phyloP scores from a whole-genome alignment of 1,284 basidiomycete genomes.

The Naganishia liquefaciens region DNA sequence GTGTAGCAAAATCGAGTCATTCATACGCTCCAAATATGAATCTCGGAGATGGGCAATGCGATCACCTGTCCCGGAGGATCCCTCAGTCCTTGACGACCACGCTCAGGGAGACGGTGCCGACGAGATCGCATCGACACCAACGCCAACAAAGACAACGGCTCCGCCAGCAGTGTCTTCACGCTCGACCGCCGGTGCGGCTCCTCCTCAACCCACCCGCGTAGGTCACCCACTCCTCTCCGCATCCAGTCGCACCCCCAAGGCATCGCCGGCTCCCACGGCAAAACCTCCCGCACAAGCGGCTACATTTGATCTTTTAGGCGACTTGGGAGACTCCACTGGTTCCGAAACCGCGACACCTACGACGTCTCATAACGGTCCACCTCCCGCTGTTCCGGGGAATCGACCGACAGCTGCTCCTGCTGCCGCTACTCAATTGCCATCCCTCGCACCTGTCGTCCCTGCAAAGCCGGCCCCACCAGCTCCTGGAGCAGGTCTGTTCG shows the following conservation, averaged over 20 bases:
- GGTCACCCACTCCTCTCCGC: constrained; percentile 4
- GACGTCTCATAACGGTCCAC: constrained; percentile 17
- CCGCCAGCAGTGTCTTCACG: constrained; percentile 21
- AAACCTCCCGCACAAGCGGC: constrained; percentile 1
- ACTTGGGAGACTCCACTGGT: constrained; percentile 7
- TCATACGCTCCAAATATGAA: constrained; percentile 97
- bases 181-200: constrained; percentile 12
- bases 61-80: constrained; percentile 78
- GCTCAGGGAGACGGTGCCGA: background rate
- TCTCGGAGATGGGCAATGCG: constrained; percentile 88
- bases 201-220: constrained; percentile 6
- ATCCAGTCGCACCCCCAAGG: background rate
- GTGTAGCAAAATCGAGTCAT: constrained; percentile 92
- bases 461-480: constrained; percentile 27
- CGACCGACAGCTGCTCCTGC: constrained; percentile 31
- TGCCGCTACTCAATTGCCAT: constrained; percentile 29
- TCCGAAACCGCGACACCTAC: constrained; percentile 12
- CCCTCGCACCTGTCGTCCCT: constrained; percentile 34
- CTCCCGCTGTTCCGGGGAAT: constrained; percentile 19
- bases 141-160: constrained; percentile 37
- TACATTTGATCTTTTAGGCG: constrained; percentile 22
- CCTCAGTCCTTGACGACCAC: constrained; percentile 70
- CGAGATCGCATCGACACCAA: constrained; percentile 35
- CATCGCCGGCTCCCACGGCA: background rate
- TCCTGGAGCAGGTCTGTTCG: constrained; percentile 47